These are phyloP conservation scores for Cladosporium sp. DNA, from an alignment of 2,329 filamentous ascomycete species.

Conservation along the genomic window DNA sequence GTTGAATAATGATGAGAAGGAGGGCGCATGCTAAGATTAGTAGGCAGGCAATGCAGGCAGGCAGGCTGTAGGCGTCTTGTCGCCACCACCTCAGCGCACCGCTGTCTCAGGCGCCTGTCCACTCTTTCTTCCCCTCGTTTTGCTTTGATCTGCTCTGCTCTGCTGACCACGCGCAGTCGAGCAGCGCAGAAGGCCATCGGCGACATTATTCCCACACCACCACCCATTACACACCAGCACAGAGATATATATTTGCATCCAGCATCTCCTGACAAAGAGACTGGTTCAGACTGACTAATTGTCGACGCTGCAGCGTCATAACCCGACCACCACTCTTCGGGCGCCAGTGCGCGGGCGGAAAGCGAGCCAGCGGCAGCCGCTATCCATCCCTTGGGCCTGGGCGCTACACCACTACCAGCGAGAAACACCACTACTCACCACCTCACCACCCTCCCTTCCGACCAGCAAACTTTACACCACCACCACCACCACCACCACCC, in stretches of 20 bases:
- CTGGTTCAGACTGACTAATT: background rate
- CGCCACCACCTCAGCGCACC: background rate
- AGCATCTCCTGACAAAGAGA: background rate
- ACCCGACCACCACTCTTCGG: background rate
- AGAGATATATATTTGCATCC: background rate
- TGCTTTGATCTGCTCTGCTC: background rate
- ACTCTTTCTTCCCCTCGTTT: background rate
- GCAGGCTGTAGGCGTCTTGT: background rate
- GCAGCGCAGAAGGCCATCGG: background rate
- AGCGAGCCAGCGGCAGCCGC: background rate
- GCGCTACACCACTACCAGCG: background rate
- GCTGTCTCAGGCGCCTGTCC: background rate
- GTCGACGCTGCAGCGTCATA: background rate
- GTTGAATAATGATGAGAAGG: background rate
- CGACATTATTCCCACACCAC: background rate
- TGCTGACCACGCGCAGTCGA: background rate
- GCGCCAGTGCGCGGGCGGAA: background rate
- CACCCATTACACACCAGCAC: background rate
- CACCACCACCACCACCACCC: background rate
- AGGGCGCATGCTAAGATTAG: conserved; percentile 1
- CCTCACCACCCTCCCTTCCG: conserved; percentile 1
- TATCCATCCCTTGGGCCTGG: background rate
- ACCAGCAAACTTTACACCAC: conserved; percentile 9
- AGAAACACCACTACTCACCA: background rate
- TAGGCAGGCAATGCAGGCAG: too few species aligned